Evolutionary conservation across 768 basidiomycete genomes (phyloP).

Genomic region (Pleurotus pulmonarius): DNA sequence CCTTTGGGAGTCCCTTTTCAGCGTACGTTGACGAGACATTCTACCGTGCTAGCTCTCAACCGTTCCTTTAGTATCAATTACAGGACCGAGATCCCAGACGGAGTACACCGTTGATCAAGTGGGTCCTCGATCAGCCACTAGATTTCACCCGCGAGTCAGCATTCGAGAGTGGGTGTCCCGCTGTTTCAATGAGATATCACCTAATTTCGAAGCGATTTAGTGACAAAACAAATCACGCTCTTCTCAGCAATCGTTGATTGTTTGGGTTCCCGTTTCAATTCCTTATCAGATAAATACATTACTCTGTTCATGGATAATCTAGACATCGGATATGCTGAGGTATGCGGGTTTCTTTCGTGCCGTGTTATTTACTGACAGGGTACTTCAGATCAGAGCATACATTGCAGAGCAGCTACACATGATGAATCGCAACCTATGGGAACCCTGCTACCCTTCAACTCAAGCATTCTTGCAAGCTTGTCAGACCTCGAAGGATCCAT

Average conservation of each 20-base stretch:
- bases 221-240: conserved; percentile 70
- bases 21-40: conserved; percentile 30
- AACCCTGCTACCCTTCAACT: conserved; percentile 58
- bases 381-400: conserved; percentile 57
- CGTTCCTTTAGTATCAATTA: conserved; percentile 41
- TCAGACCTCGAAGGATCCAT: conserved; percentile 45
- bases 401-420: conserved; percentile 64
- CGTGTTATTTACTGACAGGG: background rate
- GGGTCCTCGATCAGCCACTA: conserved; percentile 70
- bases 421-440: conserved; percentile 61
- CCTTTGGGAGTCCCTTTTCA: conserved; percentile 71
- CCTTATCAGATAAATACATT: conserved; percentile 65
- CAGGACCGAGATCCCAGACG: conserved; percentile 79
- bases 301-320: conserved; percentile 71
- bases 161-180: conserved; percentile 63
- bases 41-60: conserved; percentile 6
- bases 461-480: conserved; percentile 57
- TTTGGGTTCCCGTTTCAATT: conserved; percentile 62
- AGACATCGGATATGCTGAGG: conserved; percentile 84
- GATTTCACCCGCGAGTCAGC: conserved; percentile 86
- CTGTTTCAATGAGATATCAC: conserved; percentile 1
- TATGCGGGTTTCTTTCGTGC: conserved; percentile 22
- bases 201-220: conserved; percentile 31
- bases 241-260: conserved; percentile 65
- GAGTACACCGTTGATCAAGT: conserved; percentile 66